phyloP scores from a whole-genome alignment of 352 stramenopile species.

The Phytophthora lateralis region DNA sequence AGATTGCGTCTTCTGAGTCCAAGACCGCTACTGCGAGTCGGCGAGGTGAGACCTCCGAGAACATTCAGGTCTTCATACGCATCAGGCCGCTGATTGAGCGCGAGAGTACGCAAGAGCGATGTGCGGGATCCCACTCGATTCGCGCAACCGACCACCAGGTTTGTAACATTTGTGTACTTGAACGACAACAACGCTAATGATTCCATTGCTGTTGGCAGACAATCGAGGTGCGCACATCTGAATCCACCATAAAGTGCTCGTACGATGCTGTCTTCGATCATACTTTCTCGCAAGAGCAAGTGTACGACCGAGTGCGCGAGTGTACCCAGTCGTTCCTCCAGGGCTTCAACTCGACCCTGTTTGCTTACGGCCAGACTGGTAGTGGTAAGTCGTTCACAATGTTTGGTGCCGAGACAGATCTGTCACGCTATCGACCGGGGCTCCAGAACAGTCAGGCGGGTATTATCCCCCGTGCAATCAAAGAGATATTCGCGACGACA shows the following conservation, averaged over 20 bases:
- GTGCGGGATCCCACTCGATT: conserved; percentile 44
- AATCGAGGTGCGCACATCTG: conserved; percentile 74
- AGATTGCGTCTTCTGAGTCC: conserved; percentile 8
- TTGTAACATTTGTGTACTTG: neutral
- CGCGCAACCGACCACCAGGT: conserved; percentile 53
- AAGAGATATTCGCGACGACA: conserved; percentile 80
- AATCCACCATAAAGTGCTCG: conserved; percentile 76
- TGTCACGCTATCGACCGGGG: conserved; percentile 70
- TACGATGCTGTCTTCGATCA: conserved; percentile 87
- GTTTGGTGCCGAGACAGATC: conserved; percentile 78
- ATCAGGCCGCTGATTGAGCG: conserved; percentile 82
- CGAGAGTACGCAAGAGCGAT: conserved; percentile 45
- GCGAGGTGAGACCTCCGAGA: conserved; percentile 53
- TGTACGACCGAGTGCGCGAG: conserved; percentile 79
- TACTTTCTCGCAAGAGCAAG: conserved; percentile 73
- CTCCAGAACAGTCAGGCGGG: conserved; percentile 85
- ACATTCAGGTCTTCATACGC: conserved; percentile 86
- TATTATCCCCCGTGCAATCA: conserved; percentile 90
- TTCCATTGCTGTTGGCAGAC: conserved; percentile 40
- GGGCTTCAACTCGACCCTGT: conserved; percentile 87
- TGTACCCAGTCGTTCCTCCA: conserved; percentile 82
- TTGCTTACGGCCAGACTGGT: conserved; percentile 86
- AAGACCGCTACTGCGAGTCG: conserved; percentile 9
- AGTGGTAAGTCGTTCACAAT: conserved; percentile 90
- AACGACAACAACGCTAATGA: neutral